These are phyloP conservation scores for Helicocarpus griseus DNA, from an alignment of 2,329 filamentous ascomycete species.

Conservation along the genomic window DNA sequence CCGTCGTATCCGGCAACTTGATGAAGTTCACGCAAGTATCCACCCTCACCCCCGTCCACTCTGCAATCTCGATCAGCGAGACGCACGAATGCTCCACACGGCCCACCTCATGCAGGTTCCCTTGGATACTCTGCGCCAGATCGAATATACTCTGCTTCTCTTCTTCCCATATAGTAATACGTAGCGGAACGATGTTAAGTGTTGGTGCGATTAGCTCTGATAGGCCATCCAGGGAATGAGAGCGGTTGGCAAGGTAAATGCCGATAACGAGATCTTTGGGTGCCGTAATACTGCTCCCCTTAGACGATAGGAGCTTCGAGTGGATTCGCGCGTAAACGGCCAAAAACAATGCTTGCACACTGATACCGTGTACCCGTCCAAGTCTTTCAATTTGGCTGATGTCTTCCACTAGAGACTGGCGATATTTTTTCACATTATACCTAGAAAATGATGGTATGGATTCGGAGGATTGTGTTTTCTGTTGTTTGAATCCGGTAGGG, in stretches of 20 bases:
- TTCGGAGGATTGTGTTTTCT: background rate
- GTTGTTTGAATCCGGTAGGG: background rate
- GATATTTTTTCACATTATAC: conserved; percentile 31
- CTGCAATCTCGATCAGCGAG: conserved; percentile 59
- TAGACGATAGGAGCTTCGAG: background rate
- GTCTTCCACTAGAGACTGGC: conserved; percentile 38
- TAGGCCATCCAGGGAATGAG: conserved; percentile 41
- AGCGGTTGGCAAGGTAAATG: conserved; percentile 73
- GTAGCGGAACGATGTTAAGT: conserved; percentile 67
- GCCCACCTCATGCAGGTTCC: conserved; percentile 55
- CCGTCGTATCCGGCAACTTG: conserved; percentile 38
- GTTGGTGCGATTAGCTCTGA: conserved; percentile 55
- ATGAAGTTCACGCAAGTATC: conserved; percentile 78
- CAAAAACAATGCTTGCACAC: conserved; percentile 65
- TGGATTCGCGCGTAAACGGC: conserved; percentile 49
- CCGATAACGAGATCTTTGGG: conserved; percentile 52
- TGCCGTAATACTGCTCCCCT: background rate
- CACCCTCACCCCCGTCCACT: conserved; percentile 64
- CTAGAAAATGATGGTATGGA: background rate
- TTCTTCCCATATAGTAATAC: conserved; percentile 33
- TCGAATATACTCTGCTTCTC: conserved; percentile 31
- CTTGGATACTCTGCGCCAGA: conserved; percentile 54
- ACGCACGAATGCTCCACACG: conserved; percentile 46
- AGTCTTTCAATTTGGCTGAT: conserved; percentile 32
- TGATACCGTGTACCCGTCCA: conserved; percentile 48